A percentile compares a stretch with the other conserved stretches of the same genome.
Evolutionary conservation across 2,329 filamentous ascomycete species (phyloP).

Genomic region (Seiridium unicorne): DNA sequence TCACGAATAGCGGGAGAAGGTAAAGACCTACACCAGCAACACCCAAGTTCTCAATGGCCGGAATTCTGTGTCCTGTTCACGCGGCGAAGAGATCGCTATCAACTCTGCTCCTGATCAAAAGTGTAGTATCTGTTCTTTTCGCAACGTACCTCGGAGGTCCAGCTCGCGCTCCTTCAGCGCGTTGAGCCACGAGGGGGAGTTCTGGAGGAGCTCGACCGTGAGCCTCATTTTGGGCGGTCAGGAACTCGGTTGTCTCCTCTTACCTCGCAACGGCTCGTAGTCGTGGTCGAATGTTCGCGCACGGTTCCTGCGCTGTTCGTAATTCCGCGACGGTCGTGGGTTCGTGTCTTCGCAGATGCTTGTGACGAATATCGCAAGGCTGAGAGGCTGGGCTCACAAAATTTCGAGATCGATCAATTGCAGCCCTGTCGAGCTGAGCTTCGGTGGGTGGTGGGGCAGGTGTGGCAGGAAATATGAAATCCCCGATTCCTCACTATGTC

Average conservation of each 20-base stretch:
- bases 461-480: background rate
- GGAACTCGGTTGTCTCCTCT: background rate
- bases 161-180: slow-evolving; percentile 98
- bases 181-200: slow-evolving; percentile 96
- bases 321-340: background rate
- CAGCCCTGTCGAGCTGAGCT: background rate
- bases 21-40: slow-evolving; percentile 74
- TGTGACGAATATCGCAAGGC: background rate
- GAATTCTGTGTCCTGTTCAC: slow-evolving; percentile 92
- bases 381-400: slow-evolving; percentile 1
- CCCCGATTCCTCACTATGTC: too few relatives aligned
- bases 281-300: background rate
- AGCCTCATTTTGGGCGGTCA: slow-evolving; percentile 70
- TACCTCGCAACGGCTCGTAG: background rate
- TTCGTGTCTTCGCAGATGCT: background rate
- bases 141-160: slow-evolving; percentile 94
- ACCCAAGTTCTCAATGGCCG: slow-evolving; percentile 95
- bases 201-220: slow-evolving; percentile 90
- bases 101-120: slow-evolving; percentile 68
- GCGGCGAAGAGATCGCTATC: slow-evolving; percentile 65
- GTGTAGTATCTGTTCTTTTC: slow-evolving; percentile 98
- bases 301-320: too few relatives aligned
- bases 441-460: background rate
- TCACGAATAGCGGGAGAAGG: background rate
- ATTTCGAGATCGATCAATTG: background rate